Conservation (phyloP, 2,329 filamentous ascomycete species). For the Claviceps sp. region DNA sequence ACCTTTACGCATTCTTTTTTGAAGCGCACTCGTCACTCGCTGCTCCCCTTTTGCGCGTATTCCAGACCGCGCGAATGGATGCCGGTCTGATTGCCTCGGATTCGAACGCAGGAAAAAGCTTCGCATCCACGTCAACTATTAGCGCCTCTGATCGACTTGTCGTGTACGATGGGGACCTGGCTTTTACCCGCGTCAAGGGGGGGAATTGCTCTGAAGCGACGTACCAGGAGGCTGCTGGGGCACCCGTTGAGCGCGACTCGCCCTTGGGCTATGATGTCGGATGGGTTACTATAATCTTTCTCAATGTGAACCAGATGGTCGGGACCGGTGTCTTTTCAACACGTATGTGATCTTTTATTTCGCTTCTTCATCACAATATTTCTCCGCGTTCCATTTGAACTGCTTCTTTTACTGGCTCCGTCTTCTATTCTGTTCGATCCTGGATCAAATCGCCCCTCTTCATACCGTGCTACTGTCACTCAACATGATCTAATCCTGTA, state of each 20-base stretch:
- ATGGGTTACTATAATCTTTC: constrained; percentile 40
- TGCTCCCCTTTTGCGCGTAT: neutral
- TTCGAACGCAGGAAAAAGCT: neutral
- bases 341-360: constrained; percentile 26
- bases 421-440: too few species aligned
- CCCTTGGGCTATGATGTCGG: constrained; percentile 47
- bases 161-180: constrained; percentile 23
- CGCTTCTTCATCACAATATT: neutral
- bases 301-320: constrained; percentile 51
- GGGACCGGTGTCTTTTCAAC: constrained; percentile 53
- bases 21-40: neutral
- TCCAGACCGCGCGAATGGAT: too few species aligned
- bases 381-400: constrained; percentile 4
- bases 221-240: constrained; percentile 48
- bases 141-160: constrained; percentile 4
- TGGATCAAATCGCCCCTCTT: too few species aligned
- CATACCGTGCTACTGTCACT: too few species aligned
- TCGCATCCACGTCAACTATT: neutral
- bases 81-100: neutral
- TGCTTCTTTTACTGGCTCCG: neutral
- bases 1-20: too few species aligned
- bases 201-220: constrained; percentile 36
- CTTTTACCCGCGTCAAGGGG: constrained; percentile 27
- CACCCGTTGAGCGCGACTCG: constrained; percentile 44
- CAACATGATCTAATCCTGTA: neutral